Conservation (phyloP, 139 green algal genomes). For the Chlamydomonas incerta region DNA sequence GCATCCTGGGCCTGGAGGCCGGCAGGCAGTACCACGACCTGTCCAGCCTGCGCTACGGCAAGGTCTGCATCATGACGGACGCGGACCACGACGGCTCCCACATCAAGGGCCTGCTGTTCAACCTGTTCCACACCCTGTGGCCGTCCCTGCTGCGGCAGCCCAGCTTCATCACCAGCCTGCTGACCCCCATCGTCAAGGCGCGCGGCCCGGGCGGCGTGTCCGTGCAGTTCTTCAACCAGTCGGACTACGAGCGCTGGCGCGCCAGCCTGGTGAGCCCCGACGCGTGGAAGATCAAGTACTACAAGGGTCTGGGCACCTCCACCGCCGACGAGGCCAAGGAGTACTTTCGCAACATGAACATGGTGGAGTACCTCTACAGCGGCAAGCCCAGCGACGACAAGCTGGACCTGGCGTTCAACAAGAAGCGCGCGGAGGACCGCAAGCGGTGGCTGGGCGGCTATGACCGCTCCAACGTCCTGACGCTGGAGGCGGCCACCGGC, state of each 20-base stretch:
- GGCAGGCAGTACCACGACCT: conserved; percentile 40
- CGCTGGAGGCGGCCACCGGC: not conserved
- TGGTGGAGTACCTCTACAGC: not conserved
- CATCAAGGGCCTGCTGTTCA: conserved; percentile 51
- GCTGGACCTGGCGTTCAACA: conserved; percentile 39
- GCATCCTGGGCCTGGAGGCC: conserved; percentile 76
- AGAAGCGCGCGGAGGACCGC: conserved; percentile 37
- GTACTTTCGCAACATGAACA: conserved; percentile 36
- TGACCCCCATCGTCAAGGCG: conserved; percentile 52
- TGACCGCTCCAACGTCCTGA: too few species aligned
- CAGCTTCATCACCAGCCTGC: conserved; percentile 35
- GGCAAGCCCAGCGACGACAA: not conserved
- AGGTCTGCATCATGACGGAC: conserved; percentile 36
- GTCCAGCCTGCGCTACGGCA: conserved; percentile 37
- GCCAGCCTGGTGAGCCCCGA: too few species aligned
- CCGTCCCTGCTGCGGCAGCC: conserved; percentile 30
- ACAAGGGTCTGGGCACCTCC: conserved; percentile 51
- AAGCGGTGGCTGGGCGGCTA: conserved; percentile 29
- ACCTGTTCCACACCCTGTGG: conserved; percentile 43
- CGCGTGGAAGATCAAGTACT: conserved; percentile 40
- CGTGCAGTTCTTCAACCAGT: too few species aligned
- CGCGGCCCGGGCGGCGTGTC: too few species aligned
- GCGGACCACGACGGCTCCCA: conserved; percentile 38
- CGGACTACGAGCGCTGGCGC: too few species aligned
- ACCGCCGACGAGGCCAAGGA: conserved; percentile 21